phyloP scores from a whole-genome alignment of 345 rosid species.

The Laguncularia racemosa region DNA sequence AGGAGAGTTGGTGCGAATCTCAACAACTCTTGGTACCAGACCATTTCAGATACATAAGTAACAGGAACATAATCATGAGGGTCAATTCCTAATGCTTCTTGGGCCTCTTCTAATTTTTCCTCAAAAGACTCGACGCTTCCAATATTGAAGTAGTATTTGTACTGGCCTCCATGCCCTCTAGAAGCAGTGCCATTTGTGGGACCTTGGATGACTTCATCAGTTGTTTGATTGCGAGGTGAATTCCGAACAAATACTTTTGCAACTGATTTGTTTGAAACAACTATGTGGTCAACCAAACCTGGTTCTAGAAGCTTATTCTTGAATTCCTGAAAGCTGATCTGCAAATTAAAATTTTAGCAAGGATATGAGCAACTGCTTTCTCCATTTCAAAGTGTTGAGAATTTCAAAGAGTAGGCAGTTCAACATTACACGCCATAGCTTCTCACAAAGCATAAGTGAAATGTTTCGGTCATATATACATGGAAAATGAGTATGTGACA shows the following conservation, averaged over 20 bases:
- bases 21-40: constrained; percentile 76
- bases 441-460: too few species aligned
- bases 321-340: constrained; percentile 98
- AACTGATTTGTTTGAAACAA: constrained; percentile 80
- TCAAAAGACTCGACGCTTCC: constrained; percentile 91
- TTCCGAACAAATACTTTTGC: constrained; percentile 82
- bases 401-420: background rate
- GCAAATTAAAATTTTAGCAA: constrained; percentile 11
- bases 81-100: constrained; percentile 67
- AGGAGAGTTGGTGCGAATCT: constrained; percentile 72
- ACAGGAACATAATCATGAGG: constrained; percentile 78
- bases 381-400: background rate
- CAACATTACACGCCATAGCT: too few species aligned
- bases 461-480: too few species aligned
- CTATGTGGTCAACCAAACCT: constrained; percentile 87
- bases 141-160: constrained; percentile 73
- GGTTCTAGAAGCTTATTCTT: constrained; percentile 92
- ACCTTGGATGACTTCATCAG: constrained; percentile 35
- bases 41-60: constrained; percentile 62
- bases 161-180: constrained; percentile 49
- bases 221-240: constrained; percentile 34
- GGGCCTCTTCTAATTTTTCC: constrained; percentile 93
- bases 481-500: too few species aligned
- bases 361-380: background rate
- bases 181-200: constrained; percentile 24